Base-by-base conservation (phyloP, 2,329 filamentous ascomycete species). In the Fusarium buxicola region DNA sequence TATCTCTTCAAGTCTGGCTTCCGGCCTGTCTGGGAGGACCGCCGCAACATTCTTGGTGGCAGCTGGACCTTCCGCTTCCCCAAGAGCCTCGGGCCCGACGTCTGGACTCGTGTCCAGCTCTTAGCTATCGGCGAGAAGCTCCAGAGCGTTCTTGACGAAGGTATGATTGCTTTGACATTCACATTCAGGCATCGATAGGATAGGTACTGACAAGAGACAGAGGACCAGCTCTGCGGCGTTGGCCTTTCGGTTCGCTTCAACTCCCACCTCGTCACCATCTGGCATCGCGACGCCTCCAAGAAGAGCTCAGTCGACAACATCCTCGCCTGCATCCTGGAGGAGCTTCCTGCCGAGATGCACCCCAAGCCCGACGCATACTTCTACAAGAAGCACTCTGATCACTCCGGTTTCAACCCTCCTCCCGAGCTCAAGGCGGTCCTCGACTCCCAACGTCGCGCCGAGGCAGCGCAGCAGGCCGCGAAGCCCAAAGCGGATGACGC, bases 21-120 rank as follows among this genome's bases (percentile, higher is more conserved):
- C 76, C 85, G 85, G 63, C 91, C 91, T 54, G 81, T 92, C 67
- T 93, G 90, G 90, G 91, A 93, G 78, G 94, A 98, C 74, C 86
- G 91, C 35, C 88, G 95, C 70, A 97, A 97, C 77, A 82, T 90
- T 58, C 84, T 88, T 60, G 94, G 94, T 48, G 94, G 94, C 45
- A 90, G 91, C 74, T 97, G 92, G 92, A 96, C 92, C 18, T 96
- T 98, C 78, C 89, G 94, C 46, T 89, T 97, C 39, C 88, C 89
- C 63, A 97, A 96, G 81, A 83, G 82, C 60, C 84, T 85, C 32
- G 87, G 86, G 7, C 85, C 87, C 3, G 89, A 89, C 69, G 90
- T 92, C 73, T 97, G 90, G 92, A 93, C 89, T 69, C 88, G 89
- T 73, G 84, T 97, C 60, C 87, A 93, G 79, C 80, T 94, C 73